Evolutionary conservation across 83 land plant genomes (phyloP).

Genomic region (Diphasiastrum complanatum): DNA sequence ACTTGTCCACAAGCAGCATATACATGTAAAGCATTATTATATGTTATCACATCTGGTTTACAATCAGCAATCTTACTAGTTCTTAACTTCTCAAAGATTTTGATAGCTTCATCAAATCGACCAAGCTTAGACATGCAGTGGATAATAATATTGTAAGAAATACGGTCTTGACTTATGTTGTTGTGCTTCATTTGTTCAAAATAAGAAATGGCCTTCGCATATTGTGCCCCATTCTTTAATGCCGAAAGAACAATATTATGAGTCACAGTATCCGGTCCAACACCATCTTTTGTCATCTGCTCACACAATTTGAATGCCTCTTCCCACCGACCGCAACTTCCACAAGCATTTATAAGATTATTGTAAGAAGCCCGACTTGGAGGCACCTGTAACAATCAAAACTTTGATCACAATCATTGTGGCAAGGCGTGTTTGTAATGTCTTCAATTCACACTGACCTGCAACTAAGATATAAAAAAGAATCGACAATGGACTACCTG

Average conservation of each 20-base stretch:
- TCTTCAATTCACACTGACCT: too few relatives aligned
- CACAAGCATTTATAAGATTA: conserved; percentile 89
- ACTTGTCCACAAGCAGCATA: conserved; percentile 74
- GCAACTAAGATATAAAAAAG: too few relatives aligned
- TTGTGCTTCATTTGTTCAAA: conserved; percentile 63
- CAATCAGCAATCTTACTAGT: conserved; percentile 41
- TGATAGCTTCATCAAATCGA: conserved; percentile 56
- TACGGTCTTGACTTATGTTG: conserved; percentile 55
- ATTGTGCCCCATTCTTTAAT: conserved; percentile 67
- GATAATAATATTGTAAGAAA: conserved; percentile 71
- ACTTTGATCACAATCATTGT: too few relatives aligned
- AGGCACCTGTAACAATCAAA: conserved; percentile 54
- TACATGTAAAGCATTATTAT: conserved; percentile 66
- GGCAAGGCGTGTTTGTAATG: too few relatives aligned
- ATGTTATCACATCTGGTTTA: conserved; percentile 75
- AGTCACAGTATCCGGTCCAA: conserved; percentile 88
- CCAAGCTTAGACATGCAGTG: conserved; percentile 65
- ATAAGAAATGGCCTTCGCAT: conserved; percentile 66
- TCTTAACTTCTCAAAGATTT: conserved; percentile 61
- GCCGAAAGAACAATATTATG: conserved; percentile 87
- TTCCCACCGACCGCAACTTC: conserved; percentile 77
- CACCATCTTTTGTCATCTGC: conserved; percentile 91
- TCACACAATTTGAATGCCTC: conserved; percentile 71
- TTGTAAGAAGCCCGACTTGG: conserved; percentile 85
- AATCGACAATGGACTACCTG: too few relatives aligned